phyloP scores from a whole-genome alignment of 371 early-diverging fungal species.

The Zopfochytrium polystomum region DNA sequence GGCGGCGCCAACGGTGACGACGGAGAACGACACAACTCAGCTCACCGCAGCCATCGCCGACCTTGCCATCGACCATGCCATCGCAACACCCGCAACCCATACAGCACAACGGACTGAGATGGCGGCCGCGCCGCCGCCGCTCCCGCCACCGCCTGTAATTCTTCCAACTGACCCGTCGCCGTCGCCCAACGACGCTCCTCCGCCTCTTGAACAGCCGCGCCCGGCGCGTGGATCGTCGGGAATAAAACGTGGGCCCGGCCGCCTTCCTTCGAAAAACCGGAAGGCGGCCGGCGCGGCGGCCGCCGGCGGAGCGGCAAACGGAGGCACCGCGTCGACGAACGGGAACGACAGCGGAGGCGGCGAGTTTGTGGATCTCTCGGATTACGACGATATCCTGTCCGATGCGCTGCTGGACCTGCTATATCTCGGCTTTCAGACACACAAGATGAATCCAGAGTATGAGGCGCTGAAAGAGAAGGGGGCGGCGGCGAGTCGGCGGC shows the following conservation, averaged over 20 bases:
- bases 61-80: neutral
- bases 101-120: too few species aligned
- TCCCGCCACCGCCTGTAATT: neutral
- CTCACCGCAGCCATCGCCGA: too few species aligned
- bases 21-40: too few species aligned
- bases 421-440: slow-evolving; percentile 27
- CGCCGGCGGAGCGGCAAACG: too few species aligned
- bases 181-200: neutral
- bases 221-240: too few species aligned
- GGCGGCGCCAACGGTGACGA: too few species aligned
- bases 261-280: too few species aligned
- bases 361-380: slow-evolving; percentile 30
- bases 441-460: slow-evolving; percentile 30
- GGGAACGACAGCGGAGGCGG: too few species aligned
- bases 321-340: neutral
- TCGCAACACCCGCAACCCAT: neutral
- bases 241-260: too few species aligned
- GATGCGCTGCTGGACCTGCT: slow-evolving; percentile 38
- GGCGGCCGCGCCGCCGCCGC: neutral
- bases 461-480: neutral
- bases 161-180: neutral
- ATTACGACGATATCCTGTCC: slow-evolving; percentile 49
- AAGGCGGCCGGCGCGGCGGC: neutral
- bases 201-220: neutral
- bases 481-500: too few species aligned